These are phyloP conservation scores for Candida qinlingensis DNA, from an alignment of 805 yeast genomes.

Conservation along the genomic window DNA sequence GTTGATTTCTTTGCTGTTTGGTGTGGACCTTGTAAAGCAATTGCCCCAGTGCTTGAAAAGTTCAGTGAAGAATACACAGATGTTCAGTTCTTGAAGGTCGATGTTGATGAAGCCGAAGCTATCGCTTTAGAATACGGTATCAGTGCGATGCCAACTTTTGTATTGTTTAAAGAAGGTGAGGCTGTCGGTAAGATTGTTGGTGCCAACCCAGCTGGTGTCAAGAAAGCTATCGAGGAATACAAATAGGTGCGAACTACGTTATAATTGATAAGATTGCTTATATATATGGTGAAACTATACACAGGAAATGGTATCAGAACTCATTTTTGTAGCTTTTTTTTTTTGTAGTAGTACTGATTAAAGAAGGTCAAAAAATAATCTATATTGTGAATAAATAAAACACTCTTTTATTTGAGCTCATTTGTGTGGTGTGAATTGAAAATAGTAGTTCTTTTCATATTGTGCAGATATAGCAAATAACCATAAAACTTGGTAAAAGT, in stretches of 20 bases:
- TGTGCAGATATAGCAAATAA: not conserved
- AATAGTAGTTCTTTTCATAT: not conserved
- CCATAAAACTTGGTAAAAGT: no score
- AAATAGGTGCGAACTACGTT: slow-evolving; percentile 9
- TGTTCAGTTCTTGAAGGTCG: slow-evolving; percentile 63
- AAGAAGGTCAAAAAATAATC: no score
- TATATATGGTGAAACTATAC: not conserved
- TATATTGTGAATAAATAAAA: not conserved
- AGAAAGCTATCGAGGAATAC: slow-evolving; percentile 27
- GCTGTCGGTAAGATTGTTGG: slow-evolving; percentile 57
- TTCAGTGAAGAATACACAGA: slow-evolving; percentile 34
- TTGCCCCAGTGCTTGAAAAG: slow-evolving; percentile 51
- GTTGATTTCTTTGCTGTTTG: slow-evolving; percentile 69
- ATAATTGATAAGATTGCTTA: not conserved
- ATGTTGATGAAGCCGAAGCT: slow-evolving; percentile 59
- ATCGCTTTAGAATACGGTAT: slow-evolving; percentile 57
- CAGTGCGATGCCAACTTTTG: slow-evolving; percentile 73
- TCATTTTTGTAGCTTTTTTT: no score
- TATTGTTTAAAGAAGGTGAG: slow-evolving; percentile 57
- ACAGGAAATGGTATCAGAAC: not conserved
- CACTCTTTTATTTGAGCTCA: not conserved
- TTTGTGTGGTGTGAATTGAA: not conserved
- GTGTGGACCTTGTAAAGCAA: slow-evolving; percentile 80
- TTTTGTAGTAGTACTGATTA: no score
- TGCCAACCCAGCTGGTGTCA: slow-evolving; percentile 39